phyloP scores from a whole-genome alignment of 495 filamentous ascomycete species.

The Penicillium salamii region DNA sequence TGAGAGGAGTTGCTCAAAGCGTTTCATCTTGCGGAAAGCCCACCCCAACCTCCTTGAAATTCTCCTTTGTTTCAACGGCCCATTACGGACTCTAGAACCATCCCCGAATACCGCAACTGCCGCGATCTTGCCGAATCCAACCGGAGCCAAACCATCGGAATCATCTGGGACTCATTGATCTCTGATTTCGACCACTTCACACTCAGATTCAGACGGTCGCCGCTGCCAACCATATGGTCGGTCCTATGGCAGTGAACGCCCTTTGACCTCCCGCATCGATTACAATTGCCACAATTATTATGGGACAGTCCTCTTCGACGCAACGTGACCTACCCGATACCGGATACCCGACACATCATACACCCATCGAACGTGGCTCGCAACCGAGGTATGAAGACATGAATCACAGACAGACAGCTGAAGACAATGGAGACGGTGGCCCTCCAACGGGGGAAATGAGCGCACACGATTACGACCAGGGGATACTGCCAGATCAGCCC shows the following conservation, averaged over 20 bases:
- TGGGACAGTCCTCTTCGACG: slow-evolving; percentile 50
- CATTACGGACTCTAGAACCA: neutral
- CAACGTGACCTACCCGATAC: slow-evolving; percentile 37
- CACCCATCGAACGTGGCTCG: slow-evolving; percentile 23
- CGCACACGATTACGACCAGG: slow-evolving; percentile 12
- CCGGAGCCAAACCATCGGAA: neutral
- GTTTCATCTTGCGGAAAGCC: neutral
- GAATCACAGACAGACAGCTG: slow-evolving; percentile 33
- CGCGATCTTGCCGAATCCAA: neutral
- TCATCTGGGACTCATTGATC: neutral
- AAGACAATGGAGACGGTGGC: slow-evolving; percentile 25
- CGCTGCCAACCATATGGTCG: slow-evolving; percentile 2
- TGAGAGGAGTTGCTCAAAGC: slow-evolving; percentile 3
- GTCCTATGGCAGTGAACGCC: slow-evolving; percentile 32
- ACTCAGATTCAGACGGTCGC: slow-evolving; percentile 10
- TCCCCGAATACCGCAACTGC: neutral
- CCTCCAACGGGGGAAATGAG: slow-evolving; percentile 18
- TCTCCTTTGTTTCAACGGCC: slow-evolving; percentile 14
- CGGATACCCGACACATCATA: slow-evolving; percentile 18
- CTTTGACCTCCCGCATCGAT: slow-evolving; percentile 20
- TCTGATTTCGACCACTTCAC: no score
- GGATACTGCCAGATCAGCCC: slow-evolving; percentile 8
- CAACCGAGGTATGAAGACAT: slow-evolving; percentile 40
- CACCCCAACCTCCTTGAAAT: neutral
- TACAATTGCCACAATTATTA: slow-evolving; percentile 31